Base-by-base conservation (phyloP, 352 stramenopile species). In the Pythium rishiriense region DNA sequence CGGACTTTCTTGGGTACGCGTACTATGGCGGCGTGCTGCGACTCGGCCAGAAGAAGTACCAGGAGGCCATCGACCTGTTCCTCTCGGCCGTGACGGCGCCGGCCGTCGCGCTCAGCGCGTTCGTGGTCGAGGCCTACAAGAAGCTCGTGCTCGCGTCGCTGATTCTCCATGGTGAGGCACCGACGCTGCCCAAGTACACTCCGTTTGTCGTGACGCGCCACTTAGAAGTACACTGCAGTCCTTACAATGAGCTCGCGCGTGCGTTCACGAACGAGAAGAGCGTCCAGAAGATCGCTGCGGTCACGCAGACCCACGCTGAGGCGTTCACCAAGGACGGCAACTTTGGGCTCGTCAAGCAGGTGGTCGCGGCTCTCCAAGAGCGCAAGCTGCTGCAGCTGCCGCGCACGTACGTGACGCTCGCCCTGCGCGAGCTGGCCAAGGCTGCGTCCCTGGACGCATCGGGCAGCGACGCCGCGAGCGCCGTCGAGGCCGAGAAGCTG, bases 51-150 rank as follows among this genome's bases (percentile, higher is more conserved):
- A 94, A 94, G 71, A 76, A 78, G 22, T 93, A 85, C 59, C 74
- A 87, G 45, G 79, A 92, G 17, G 84, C 88, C 9, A 76, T 86
- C 14, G 79, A 93, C 31, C 82, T 90, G 26, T 84, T 96, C 48
- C 69, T 87, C 52, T 67, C 91, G 45, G 81, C 81, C 1, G 77
- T 94, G 45, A 93, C 88, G 17, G 75, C 83, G 24, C 88, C 88
- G 0, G 88, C 88, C 1, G 47, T 85, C 25, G 78, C 75, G 42
- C 75, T 94, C 7, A 93, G 83, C 62, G 85, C 83, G 3, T 90
- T 96, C 47, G 84, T 85, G 22, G 74, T 96, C 58, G 88, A 92
- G 31, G 77, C 84, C 25, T 92, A 88, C 79, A 94, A 94, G 73
- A 94, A 94, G 54, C 63, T 90, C 41, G 57, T 91, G 45, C 68